Percentiles rank a stretch among this genome's conserved stretches.
Conservation (phyloP, 352 stramenopile genomes). For the Phytophthora agathidicida region DNA sequence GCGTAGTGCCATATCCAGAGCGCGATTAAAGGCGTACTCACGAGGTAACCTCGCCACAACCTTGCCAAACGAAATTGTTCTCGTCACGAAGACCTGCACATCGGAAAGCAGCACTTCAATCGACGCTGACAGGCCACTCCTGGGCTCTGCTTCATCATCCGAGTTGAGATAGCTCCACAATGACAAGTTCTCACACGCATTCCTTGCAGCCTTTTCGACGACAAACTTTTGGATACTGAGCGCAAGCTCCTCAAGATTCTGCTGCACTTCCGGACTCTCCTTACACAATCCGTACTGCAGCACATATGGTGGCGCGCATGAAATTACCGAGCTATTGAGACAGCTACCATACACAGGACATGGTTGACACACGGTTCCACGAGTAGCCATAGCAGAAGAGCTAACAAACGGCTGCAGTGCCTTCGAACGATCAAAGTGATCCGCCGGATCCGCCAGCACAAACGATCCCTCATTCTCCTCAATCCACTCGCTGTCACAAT, state of each 20-base stretch:
- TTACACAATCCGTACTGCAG: conserved; percentile 55
- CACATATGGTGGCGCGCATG: conserved; percentile 55
- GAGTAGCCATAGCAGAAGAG: conserved; percentile 12
- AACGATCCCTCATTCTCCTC: conserved; percentile 30
- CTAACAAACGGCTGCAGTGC: conserved; percentile 58
- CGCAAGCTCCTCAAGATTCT: conserved; percentile 51
- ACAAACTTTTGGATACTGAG: conserved; percentile 57
- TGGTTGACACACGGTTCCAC: conserved; percentile 38
- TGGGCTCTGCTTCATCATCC: neutral
- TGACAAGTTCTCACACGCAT: conserved; percentile 40
- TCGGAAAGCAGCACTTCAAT: conserved; percentile 61
- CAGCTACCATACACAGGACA: conserved; percentile 73
- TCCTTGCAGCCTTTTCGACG: conserved; percentile 34
- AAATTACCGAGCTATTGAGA: conserved; percentile 49
- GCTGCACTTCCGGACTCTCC: conserved; percentile 58
- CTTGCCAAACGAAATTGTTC: conserved; percentile 48
- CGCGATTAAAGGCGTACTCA: conserved; percentile 67
- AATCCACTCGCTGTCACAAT: conserved; percentile 60
- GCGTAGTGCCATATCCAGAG: conserved; percentile 62
- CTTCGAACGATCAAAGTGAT: conserved; percentile 48
- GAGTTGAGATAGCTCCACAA: conserved; percentile 37
- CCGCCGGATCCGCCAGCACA: conserved; percentile 25
- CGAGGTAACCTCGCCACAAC: conserved; percentile 47
- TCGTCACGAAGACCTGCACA: conserved; percentile 49
- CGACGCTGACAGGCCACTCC: conserved; percentile 21